Evolutionary conservation across 2,329 filamentous ascomycete species (phyloP).

Genomic region (Talaromyces sp.): DNA sequence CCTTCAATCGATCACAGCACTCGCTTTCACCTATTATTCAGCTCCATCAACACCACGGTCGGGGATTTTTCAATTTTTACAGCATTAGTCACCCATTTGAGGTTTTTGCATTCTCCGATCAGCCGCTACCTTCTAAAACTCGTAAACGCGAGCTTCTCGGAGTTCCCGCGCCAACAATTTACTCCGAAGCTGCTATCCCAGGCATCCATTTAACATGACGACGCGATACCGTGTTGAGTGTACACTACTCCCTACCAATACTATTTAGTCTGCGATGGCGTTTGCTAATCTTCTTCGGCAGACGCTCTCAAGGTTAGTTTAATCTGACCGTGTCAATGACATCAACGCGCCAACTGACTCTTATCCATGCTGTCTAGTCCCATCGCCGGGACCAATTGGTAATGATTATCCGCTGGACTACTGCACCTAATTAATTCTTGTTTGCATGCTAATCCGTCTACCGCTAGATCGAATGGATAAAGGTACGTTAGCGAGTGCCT

Average conservation of each 20-base stretch:
- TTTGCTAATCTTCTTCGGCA: slow-evolving; percentile 22
- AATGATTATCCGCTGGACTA: slow-evolving; percentile 13
- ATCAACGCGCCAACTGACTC: not conserved
- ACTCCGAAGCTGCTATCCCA: not conserved
- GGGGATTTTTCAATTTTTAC: not conserved
- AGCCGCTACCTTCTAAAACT: not conserved
- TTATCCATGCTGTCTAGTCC: slow-evolving; percentile 53
- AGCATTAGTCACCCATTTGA: not conserved
- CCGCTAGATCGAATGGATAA: slow-evolving; percentile 79
- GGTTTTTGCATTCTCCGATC: not conserved
- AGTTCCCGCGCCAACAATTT: not conserved
- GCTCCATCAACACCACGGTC: not conserved
- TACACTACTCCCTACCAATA: slow-evolving; percentile 30
- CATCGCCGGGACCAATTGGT: slow-evolving; percentile 88
- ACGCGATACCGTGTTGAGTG: slow-evolving; percentile 61
- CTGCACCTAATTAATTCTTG: not conserved
- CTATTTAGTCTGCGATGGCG: slow-evolving; percentile 2
- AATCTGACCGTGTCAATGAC: not conserved
- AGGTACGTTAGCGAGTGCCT: slow-evolving; percentile 42
- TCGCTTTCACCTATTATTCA: not conserved
- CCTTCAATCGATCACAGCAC: not conserved
- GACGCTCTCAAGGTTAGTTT: slow-evolving; percentile 58
- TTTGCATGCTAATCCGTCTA: not conserved
- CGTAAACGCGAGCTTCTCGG: not conserved
- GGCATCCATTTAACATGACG: slow-evolving; percentile 30